Evolutionary conservation across 1,284 basidiomycete species (phyloP).

Genomic region (Ceratobasidium sp.): DNA sequence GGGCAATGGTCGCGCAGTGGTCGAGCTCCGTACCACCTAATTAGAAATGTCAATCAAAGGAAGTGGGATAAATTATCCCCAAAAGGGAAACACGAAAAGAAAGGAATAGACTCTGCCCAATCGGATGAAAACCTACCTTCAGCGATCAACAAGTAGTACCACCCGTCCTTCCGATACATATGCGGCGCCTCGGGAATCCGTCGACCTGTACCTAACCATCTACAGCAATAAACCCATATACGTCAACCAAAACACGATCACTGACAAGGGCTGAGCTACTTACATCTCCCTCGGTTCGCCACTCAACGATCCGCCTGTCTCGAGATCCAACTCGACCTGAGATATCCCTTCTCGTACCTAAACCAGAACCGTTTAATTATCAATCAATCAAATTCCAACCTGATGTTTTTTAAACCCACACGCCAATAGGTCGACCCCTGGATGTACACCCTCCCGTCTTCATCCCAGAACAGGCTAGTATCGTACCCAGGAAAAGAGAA

Average conservation of each 20-base stretch:
- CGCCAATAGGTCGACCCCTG: constrained; percentile 40
- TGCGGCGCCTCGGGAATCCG: constrained; percentile 44
- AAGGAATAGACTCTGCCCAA: too few relatives aligned
- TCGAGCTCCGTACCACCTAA: constrained; percentile 42
- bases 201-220: constrained; percentile 40
- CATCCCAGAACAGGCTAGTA: constrained; percentile 41
- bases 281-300: constrained; percentile 27
- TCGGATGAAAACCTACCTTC: constrained; percentile 21
- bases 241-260: too few relatives aligned
- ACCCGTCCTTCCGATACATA: constrained; percentile 40
- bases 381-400: background rate
- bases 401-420: constrained; percentile 10
- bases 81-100: too few relatives aligned
- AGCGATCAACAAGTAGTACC: constrained; percentile 43
- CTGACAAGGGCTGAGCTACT: too few relatives aligned
- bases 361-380: background rate
- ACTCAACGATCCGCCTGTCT: constrained; percentile 37
- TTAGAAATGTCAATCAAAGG: background rate
- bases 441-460: constrained; percentile 31
- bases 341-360: constrained; percentile 35
- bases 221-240: background rate
- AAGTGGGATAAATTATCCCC: background rate
- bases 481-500: constrained; percentile 42
- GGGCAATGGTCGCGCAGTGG: constrained; percentile 43
- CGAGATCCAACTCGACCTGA: constrained; percentile 36